Conservation (phyloP, 2,329 filamentous ascomycete genomes). For the Colletotrichum camelliae region DNA sequence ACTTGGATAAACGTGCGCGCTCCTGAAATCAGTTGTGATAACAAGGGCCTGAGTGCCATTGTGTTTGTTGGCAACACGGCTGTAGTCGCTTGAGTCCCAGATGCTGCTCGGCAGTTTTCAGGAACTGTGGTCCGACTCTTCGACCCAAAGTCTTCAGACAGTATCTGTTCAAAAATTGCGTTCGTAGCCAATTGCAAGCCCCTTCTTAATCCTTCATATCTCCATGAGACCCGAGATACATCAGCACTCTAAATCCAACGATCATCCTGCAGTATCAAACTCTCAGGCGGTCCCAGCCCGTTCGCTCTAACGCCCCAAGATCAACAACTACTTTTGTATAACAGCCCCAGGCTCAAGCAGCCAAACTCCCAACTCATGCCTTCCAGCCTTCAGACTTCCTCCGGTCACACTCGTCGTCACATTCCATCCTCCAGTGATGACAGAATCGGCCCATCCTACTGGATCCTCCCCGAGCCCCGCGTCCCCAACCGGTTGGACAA, state of each 20-base stretch:
- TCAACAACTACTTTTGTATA: background rate
- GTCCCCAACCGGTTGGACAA: background rate
- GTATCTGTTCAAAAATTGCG: too few relatives aligned
- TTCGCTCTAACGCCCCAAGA: background rate
- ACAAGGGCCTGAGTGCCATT: too few relatives aligned
- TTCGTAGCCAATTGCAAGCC: too few relatives aligned
- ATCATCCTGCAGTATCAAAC: background rate
- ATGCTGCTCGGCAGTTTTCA: too few relatives aligned
- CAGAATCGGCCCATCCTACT: background rate
- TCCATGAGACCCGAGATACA: too few relatives aligned
- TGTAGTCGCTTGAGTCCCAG: too few relatives aligned
- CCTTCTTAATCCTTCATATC: too few relatives aligned
- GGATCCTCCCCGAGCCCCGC: background rate
- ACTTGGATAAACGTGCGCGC: too few relatives aligned
- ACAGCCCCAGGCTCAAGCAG: background rate
- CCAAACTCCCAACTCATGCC: background rate
- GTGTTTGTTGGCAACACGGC: too few relatives aligned
- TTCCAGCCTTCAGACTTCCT: fast-evolving
- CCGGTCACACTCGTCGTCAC: background rate
- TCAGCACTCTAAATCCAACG: background rate
- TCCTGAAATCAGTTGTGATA: too few relatives aligned
- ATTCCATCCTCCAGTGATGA: background rate
- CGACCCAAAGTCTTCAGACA: too few relatives aligned
- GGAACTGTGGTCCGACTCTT: too few relatives aligned
- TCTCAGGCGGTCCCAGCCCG: background rate